Evolutionary conservation across 768 basidiomycete genomes (phyloP).

Genomic region (Calocera cornea): DNA sequence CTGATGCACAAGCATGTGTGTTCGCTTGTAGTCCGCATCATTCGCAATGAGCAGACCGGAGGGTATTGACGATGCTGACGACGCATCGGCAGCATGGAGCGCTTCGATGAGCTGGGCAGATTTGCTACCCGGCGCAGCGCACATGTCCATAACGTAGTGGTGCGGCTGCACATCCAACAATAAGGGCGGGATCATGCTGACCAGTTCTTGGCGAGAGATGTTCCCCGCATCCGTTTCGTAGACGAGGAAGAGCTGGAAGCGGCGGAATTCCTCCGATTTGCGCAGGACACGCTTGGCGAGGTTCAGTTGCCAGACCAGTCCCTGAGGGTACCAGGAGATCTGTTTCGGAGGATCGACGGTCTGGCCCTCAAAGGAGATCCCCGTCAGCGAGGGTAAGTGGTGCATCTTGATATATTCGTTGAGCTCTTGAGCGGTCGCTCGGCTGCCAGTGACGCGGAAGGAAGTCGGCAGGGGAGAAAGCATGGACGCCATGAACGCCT

Average conservation of each 20-base stretch:
- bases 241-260: conserved; percentile 90
- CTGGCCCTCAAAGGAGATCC: conserved; percentile 64
- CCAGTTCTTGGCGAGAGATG: conserved; percentile 88
- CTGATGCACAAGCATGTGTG: conserved; percentile 94
- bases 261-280: conserved; percentile 79
- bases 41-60: conserved; percentile 86
- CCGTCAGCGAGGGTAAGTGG: conserved; percentile 63
- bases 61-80: conserved; percentile 41
- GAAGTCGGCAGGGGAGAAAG: conserved; percentile 76
- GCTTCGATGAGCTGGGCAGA: conserved; percentile 95
- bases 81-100: conserved; percentile 65
- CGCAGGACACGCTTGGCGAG: conserved; percentile 78
- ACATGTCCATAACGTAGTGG: conserved; percentile 92
- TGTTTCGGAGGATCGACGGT: conserved; percentile 64
- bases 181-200: conserved; percentile 97
- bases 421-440: conserved; percentile 65
- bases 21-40: conserved; percentile 85
- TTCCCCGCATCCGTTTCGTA: conserved; percentile 99
- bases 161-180: conserved; percentile 90
- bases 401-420: conserved; percentile 63
- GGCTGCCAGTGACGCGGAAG: conserved; percentile 79
- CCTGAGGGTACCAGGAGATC: conserved; percentile 81
- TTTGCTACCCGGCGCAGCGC: conserved; percentile 96
- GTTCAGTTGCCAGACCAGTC: conserved; percentile 94
- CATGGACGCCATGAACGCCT: conserved; percentile 48